These are phyloP conservation scores for Microbotryum violaceum DNA, from an alignment of 1,284 basidiomycete species.

Conservation along the genomic window DNA sequence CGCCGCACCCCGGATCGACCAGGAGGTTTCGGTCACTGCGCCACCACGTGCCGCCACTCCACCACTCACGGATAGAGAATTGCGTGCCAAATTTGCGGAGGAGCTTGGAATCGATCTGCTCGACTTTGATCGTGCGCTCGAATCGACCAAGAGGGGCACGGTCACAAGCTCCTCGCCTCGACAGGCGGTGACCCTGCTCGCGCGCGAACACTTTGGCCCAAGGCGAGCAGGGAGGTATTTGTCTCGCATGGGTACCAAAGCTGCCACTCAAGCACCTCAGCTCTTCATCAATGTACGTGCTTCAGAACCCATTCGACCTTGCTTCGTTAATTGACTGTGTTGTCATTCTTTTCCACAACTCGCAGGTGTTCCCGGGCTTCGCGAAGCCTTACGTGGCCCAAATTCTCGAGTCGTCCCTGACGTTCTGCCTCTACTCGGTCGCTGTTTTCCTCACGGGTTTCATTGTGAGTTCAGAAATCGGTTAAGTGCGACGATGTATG, in stretches of 20 bases:
- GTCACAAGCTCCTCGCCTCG: not conserved
- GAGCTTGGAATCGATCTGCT: slow-evolving; percentile 65
- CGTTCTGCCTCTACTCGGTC: slow-evolving; percentile 25
- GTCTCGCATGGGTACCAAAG: slow-evolving; percentile 9
- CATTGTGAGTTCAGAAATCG: slow-evolving; percentile 6
- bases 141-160: slow-evolving; percentile 35
- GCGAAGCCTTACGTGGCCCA: slow-evolving; percentile 23
- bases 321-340: not conserved
- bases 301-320: not conserved
- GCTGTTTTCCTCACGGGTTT: slow-evolving; percentile 29
- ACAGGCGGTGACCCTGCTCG: not conserved
- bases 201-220: not conserved
- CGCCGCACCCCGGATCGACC: slow-evolving; percentile 42
- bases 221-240: not conserved
- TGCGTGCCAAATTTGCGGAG: slow-evolving; percentile 63
- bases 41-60: slow-evolving; percentile 50
- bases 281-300: slow-evolving; percentile 6
- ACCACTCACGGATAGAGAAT: slow-evolving; percentile 46
- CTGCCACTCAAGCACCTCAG: slow-evolving; percentile 17
- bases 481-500: too few species aligned
- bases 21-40: not conserved
- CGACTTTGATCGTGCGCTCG: slow-evolving; percentile 66
- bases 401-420: slow-evolving; percentile 24
- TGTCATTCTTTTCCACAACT: not conserved
- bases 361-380: slow-evolving; percentile 23